These are phyloP conservation scores for Gonium pectorale DNA, from an alignment of 139 green algal species.

Conservation along the genomic window DNA sequence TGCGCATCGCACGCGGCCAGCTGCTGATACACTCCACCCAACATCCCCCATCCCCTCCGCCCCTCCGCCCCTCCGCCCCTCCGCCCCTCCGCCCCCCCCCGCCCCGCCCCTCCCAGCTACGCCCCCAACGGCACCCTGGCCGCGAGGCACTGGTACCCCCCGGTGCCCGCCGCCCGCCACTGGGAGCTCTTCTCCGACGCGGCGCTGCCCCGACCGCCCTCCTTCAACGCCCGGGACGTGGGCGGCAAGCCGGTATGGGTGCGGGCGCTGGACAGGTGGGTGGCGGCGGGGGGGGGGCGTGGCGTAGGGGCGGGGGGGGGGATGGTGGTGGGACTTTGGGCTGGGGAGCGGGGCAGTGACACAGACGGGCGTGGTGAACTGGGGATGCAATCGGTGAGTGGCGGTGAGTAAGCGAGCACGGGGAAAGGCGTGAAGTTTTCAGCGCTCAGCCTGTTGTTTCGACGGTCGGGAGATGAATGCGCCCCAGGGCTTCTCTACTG, in stretches of 20 bases:
- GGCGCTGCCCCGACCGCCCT: not conserved
- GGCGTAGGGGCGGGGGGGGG: too few relatives aligned
- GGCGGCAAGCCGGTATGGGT: slow-evolving; percentile 21
- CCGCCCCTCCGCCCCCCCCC: not conserved
- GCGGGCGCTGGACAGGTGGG: not conserved
- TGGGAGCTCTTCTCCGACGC: slow-evolving; percentile 23
- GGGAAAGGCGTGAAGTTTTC: not conserved
- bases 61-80: not conserved
- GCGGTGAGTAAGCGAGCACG: too few relatives aligned
- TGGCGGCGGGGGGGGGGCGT: not conserved
- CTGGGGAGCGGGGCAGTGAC: too few relatives aligned
- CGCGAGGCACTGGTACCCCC: slow-evolving; percentile 29
- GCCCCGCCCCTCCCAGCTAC: not conserved
- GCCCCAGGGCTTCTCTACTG: too few relatives aligned
- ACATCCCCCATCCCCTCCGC: not conserved
- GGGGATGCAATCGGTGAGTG: too few relatives aligned
- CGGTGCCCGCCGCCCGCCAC: slow-evolving; percentile 24
- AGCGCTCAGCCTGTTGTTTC: too few relatives aligned
- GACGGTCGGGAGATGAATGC: too few relatives aligned
- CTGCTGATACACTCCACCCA: too few relatives aligned
- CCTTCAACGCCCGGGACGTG: slow-evolving; percentile 6
- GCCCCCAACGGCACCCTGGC: not conserved
- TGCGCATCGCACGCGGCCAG: too few relatives aligned
- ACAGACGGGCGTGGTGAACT: too few relatives aligned
- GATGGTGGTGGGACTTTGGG: too few relatives aligned